phyloP scores from a whole-genome alignment of 2,329 filamentous ascomycete genomes.

The Aspergillus japonicus region DNA sequence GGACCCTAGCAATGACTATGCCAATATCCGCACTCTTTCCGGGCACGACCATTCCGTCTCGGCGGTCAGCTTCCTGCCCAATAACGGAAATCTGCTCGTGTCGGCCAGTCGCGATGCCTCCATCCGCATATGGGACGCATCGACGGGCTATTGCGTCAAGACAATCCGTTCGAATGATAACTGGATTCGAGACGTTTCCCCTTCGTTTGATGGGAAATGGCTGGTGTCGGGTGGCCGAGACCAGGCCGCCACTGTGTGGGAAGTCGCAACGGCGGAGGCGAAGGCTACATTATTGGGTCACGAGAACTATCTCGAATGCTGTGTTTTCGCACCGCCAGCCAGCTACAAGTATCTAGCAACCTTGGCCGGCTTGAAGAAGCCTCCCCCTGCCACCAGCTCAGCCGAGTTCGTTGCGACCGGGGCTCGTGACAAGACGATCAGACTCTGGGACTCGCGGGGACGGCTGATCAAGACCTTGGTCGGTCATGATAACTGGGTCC shows the following conservation, averaged over 20 bases:
- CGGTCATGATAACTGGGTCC: constrained; percentile 94
- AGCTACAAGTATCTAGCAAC: constrained; percentile 74
- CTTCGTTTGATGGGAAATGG: constrained; percentile 78
- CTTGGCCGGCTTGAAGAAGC: constrained; percentile 78
- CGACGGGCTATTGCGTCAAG: constrained; percentile 84
- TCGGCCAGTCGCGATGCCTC: constrained; percentile 83
- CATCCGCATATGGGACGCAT: constrained; percentile 85
- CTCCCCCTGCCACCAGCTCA: constrained; percentile 69
- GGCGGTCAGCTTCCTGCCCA: constrained; percentile 81
- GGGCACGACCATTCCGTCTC: constrained; percentile 92
- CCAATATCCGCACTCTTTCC: constrained; percentile 84
- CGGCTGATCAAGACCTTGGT: constrained; percentile 78
- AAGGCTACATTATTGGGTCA: constrained; percentile 82
- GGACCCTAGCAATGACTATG: constrained; percentile 88
- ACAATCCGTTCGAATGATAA: constrained; percentile 78
- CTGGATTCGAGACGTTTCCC: constrained; percentile 83
- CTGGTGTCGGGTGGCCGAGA: constrained; percentile 80
- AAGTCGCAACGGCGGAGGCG: constrained; percentile 70
- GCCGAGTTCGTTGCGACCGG: constrained; percentile 90
- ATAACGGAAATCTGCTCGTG: constrained; percentile 73
- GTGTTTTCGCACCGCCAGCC: constrained; percentile 76
- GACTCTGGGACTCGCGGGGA: constrained; percentile 82
- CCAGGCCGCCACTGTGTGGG: constrained; percentile 79
- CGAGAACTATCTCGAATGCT: constrained; percentile 83
- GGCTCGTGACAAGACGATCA: constrained; percentile 85